Conservation (phyloP, 768 basidiomycete genomes). For the Leucogyrophana mollusca region DNA sequence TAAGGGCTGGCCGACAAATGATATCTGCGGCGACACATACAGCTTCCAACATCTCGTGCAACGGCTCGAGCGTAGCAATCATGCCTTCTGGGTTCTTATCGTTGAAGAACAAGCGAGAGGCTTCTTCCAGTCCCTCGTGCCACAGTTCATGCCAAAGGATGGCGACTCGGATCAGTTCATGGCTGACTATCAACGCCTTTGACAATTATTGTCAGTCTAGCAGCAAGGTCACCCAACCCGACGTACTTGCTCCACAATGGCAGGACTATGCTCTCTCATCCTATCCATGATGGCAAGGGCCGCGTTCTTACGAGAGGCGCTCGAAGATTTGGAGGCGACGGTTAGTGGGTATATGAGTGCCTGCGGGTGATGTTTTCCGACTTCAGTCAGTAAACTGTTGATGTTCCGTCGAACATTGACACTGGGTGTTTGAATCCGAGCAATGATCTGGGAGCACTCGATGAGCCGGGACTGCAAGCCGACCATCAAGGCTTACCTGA, state of each 20-base stretch:
- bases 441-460: constrained; percentile 72
- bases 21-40: constrained; percentile 42
- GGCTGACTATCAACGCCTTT: constrained; percentile 83
- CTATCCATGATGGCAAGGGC: constrained; percentile 86
- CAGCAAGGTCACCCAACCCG: neutral
- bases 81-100: constrained; percentile 97
- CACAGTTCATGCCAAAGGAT: constrained; percentile 99
- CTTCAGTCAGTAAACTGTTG: constrained; percentile 82
- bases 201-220: neutral
- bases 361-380: constrained; percentile 96
- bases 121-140: constrained; percentile 98
- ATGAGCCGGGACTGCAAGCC: neutral
- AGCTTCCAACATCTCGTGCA: constrained; percentile 89
- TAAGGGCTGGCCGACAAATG: neutral
- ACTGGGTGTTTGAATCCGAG: constrained; percentile 94
- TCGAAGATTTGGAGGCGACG: constrained; percentile 95
- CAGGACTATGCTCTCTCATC: constrained; percentile 88
- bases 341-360: constrained; percentile 94
- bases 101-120: constrained; percentile 93
- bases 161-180: constrained; percentile 94
- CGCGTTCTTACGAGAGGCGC: constrained; percentile 73
- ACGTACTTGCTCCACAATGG: constrained; percentile 81
- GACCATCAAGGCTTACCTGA: constrained; percentile 54
- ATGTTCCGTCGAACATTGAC: constrained; percentile 85
- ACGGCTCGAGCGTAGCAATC: constrained; percentile 88